phyloP scores from a whole-genome alignment of 257 asterid genomes.

The Solanum piurae region DNA sequence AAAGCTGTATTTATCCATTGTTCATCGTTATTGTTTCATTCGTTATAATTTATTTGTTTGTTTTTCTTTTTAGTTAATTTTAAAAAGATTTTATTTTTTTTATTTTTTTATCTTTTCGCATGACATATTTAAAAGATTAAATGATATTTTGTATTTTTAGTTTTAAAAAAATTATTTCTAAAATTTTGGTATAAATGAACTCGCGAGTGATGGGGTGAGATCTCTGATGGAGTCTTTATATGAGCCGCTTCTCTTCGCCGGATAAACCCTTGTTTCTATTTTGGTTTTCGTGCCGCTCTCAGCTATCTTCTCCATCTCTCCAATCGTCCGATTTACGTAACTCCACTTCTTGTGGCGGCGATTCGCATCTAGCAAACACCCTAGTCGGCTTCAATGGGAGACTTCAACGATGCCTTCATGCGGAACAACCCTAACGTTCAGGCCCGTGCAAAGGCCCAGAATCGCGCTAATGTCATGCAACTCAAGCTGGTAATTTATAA shows the following conservation, averaged over 20 bases:
- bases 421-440: conserved; percentile 89
- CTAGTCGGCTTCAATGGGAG: conserved; percentile 47
- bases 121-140: background rate
- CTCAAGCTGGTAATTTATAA: conserved; percentile 57
- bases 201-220: background rate
- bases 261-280: background rate
- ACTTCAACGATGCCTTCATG: conserved; percentile 76
- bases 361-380: conserved; percentile 2
- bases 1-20: too few relatives aligned
- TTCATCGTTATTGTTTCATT: too few relatives aligned
- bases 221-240: background rate
- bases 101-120: too few relatives aligned
- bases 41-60: too few relatives aligned
- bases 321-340: background rate
- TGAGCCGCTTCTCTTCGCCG: background rate
- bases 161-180: background rate
- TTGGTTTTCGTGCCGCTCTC: conserved; percentile 1
- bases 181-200: background rate
- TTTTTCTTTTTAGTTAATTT: too few relatives aligned
- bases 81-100: too few relatives aligned
- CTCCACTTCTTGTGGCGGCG: background rate
- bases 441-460: conserved; percentile 94
- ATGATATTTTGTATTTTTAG: too few relatives aligned
- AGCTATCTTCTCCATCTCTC: background rate
- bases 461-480: conserved; percentile 89